These are phyloP conservation scores for Zygoascus hellenicus DNA, from an alignment of 1,139 yeast species.

Conservation along the genomic window DNA sequence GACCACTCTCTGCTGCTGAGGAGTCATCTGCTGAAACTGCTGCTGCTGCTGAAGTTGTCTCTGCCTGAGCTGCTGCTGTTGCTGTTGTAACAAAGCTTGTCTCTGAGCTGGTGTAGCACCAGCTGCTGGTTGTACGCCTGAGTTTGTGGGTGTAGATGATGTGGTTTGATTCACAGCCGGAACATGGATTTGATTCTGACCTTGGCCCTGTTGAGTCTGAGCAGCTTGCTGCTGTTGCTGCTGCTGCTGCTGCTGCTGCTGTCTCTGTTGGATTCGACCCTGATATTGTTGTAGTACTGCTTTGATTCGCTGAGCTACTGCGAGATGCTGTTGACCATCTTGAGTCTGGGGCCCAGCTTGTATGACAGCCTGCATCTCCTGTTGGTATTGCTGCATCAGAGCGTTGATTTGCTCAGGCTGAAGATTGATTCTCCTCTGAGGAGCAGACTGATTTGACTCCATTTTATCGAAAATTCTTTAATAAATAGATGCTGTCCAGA, in stretches of 20 bases:
- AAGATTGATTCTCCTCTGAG: conserved; percentile 13
- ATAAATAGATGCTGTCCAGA: neutral
- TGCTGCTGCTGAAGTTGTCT: conserved; percentile 16
- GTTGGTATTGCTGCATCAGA: conserved; percentile 53
- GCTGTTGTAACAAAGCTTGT: conserved; percentile 13
- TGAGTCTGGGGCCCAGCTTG: conserved; percentile 51
- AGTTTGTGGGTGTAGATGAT: neutral
- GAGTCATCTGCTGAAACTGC: conserved; percentile 22
- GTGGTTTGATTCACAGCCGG: no score
- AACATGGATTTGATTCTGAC: conserved; percentile 9
- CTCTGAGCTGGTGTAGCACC: conserved; percentile 5
- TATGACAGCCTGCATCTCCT: conserved; percentile 60
- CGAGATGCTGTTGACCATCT: conserved; percentile 62
- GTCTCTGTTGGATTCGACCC: conserved; percentile 27
- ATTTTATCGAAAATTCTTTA: neutral
- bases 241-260: conserved; percentile 16
- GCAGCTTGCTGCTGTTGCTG: conserved; percentile 18
- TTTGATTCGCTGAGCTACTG: conserved; percentile 63
- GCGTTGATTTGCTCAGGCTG: conserved; percentile 44
- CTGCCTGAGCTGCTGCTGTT: conserved; percentile 16
- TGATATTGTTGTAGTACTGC: conserved; percentile 39
- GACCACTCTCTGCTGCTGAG: conserved; percentile 26
- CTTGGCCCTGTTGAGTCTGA: conserved; percentile 12
- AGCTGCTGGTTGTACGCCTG: neutral
- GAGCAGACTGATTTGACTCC: conserved; percentile 5